Evolutionary conservation across 2,329 filamentous ascomycete species (phyloP).

Genomic region (Beauveria australis): DNA sequence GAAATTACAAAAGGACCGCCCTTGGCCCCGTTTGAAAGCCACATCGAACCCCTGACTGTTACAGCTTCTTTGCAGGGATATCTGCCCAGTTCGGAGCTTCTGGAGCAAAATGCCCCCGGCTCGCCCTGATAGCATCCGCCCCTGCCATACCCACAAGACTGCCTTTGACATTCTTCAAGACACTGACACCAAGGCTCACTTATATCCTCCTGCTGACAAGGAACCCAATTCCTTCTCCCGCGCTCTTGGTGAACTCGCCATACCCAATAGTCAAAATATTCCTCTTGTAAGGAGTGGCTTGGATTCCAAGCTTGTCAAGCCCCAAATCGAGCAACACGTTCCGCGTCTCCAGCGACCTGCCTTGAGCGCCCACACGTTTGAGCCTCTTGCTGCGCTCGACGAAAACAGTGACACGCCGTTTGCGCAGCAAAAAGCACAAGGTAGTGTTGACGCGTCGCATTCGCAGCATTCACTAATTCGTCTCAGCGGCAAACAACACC

Average conservation of each 20-base stretch:
- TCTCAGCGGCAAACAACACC: not conserved
- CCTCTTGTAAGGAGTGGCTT: slow-evolving; percentile 5
- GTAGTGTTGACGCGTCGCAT: slow-evolving; percentile 11
- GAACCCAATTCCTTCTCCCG: slow-evolving; percentile 3
- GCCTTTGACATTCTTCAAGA: slow-evolving; percentile 4
- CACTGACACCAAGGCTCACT: not conserved
- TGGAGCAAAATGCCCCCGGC: not conserved
- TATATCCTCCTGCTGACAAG: slow-evolving; percentile 9
- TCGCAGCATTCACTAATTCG: slow-evolving; percentile 11
- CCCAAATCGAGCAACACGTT: slow-evolving; percentile 16
- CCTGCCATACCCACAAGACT: slow-evolving; percentile 1
- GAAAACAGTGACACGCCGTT: slow-evolving; percentile 5
- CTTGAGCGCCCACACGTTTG: slow-evolving; percentile 25
- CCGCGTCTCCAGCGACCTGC: slow-evolving; percentile 22
- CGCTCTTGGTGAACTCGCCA: slow-evolving; percentile 21
- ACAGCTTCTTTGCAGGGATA: slow-evolving; percentile 4
- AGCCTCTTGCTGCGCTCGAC: slow-evolving; percentile 16
- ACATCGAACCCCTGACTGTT: slow-evolving; percentile 7
- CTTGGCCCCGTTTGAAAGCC: slow-evolving; percentile 6
- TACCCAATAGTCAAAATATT: slow-evolving; percentile 19
- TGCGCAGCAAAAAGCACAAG: not conserved
- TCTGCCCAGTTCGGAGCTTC: not conserved
- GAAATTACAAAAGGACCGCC: slow-evolving; percentile 15
- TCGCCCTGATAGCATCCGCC: not conserved
- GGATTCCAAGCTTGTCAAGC: slow-evolving; percentile 14